These are phyloP conservation scores for Chytriomyces sp. DNA, from an alignment of 192 early-diverging fungal species.

Conservation along the genomic window DNA sequence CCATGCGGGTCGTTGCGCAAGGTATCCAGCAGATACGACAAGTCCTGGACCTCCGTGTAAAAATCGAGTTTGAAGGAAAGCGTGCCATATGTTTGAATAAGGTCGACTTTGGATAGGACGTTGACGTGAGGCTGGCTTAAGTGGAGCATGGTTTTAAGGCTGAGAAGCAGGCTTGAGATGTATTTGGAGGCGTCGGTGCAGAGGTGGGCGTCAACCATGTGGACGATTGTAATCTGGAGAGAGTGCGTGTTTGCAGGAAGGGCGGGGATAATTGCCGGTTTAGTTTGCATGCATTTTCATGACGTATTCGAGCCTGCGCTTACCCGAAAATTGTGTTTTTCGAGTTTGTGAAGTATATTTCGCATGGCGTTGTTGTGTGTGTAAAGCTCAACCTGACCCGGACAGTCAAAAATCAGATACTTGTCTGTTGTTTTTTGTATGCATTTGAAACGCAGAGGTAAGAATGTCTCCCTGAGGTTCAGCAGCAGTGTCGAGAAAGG, in stretches of 20 bases:
- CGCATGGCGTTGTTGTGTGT: slow-evolving; percentile 78
- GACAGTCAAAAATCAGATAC: slow-evolving; percentile 64
- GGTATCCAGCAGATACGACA: slow-evolving; percentile 77
- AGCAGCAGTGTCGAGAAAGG: neutral
- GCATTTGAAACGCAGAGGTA: neutral
- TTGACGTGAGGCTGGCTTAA: slow-evolving; percentile 62
- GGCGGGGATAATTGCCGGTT: slow-evolving; percentile 50
- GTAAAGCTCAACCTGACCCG: slow-evolving; percentile 66
- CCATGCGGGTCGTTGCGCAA: slow-evolving; percentile 68
- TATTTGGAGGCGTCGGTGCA: slow-evolving; percentile 86
- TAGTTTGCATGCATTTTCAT: slow-evolving; percentile 71
- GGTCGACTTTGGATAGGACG: slow-evolving; percentile 62
- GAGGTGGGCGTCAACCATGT: slow-evolving; percentile 85
- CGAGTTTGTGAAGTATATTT: slow-evolving; percentile 70
- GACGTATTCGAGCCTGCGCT: slow-evolving; percentile 28
- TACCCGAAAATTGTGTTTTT: slow-evolving; percentile 72
- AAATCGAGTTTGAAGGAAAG: slow-evolving; percentile 89
- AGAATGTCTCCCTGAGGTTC: neutral
- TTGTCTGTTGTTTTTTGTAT: slow-evolving; percentile 38
- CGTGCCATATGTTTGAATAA: slow-evolving; percentile 69
- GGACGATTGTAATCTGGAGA: slow-evolving; percentile 72
- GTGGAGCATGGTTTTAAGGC: slow-evolving; percentile 76
- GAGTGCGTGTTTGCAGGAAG: slow-evolving; percentile 35
- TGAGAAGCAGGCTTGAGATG: slow-evolving; percentile 88
- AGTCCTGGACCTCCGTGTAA: slow-evolving; percentile 94